Evolutionary conservation across 2,329 filamentous ascomycete genomes (phyloP).

Genomic region (Zasmidium angulare): DNA sequence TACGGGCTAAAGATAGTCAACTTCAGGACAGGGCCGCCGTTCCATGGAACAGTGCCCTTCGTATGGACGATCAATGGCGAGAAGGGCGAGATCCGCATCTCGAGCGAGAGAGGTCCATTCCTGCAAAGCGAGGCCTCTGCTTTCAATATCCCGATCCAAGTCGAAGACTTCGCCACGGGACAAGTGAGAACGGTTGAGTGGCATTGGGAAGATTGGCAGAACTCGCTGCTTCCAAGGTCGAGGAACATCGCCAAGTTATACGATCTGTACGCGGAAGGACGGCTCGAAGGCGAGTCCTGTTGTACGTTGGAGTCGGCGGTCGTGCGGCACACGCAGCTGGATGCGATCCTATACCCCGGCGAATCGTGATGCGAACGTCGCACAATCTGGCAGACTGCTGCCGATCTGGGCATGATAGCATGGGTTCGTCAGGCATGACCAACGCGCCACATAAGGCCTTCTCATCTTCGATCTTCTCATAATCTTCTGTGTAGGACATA

Average conservation of each 20-base stretch:
- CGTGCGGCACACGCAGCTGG: constrained; percentile 50
- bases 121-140: constrained; percentile 16
- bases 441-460: not conserved
- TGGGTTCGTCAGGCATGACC: not conserved
- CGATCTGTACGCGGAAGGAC: constrained; percentile 32
- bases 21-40: constrained; percentile 23
- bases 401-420: not conserved
- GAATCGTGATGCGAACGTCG: not conserved
- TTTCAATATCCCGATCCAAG: constrained; percentile 27
- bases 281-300: constrained; percentile 29
- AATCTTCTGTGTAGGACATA: not conserved
- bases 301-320: constrained; percentile 46
- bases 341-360: constrained; percentile 25
- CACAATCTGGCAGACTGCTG: not conserved
- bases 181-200: constrained; percentile 38
- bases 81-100: constrained; percentile 26
- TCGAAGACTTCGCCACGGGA: constrained; percentile 30
- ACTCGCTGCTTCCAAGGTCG: constrained; percentile 25
- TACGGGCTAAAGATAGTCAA: constrained; percentile 6
- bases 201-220: constrained; percentile 41
- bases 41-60: constrained; percentile 24
- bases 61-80: constrained; percentile 28
- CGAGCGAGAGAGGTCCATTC: constrained; percentile 17
- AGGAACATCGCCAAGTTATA: constrained; percentile 32
- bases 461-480: not conserved